Conservation (phyloP, 2,329 filamentous ascomycete species). For the Hypoxylon sp. region DNA sequence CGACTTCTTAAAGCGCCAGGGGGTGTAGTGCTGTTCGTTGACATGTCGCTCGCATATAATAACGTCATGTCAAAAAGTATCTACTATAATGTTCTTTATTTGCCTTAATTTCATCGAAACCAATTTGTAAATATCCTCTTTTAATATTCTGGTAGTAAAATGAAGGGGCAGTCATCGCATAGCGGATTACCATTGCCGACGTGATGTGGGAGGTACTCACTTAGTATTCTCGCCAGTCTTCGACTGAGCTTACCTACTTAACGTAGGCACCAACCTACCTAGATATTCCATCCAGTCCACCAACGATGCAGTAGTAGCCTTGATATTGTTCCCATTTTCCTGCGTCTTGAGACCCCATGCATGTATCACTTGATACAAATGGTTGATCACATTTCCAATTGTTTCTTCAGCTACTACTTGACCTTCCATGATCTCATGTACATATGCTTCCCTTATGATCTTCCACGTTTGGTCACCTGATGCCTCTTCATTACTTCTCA, state of each 20-base stretch:
- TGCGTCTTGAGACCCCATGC: background rate
- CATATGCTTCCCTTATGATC: background rate
- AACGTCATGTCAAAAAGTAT: background rate
- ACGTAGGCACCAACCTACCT: background rate
- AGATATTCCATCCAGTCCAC: background rate
- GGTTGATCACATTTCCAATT: background rate
- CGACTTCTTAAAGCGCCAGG: constrained; percentile 49
- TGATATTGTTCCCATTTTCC: background rate
- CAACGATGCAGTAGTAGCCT: background rate
- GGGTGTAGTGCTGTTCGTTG: constrained; percentile 32
- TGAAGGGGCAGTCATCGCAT: background rate
- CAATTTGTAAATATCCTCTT: background rate
- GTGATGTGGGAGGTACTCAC: no score
- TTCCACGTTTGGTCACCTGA: no score
- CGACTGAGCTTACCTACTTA: background rate
- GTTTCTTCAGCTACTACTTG: background rate
- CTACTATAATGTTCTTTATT: background rate
- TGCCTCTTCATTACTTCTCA: no score
- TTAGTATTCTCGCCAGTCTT: background rate
- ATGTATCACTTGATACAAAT: background rate
- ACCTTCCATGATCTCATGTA: background rate
- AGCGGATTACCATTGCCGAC: background rate
- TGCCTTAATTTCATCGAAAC: background rate
- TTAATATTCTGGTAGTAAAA: background rate
- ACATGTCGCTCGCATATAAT: background rate